Conservation (phyloP, 352 stramenopile genomes). For the Globisporangium apiculatum region DNA sequence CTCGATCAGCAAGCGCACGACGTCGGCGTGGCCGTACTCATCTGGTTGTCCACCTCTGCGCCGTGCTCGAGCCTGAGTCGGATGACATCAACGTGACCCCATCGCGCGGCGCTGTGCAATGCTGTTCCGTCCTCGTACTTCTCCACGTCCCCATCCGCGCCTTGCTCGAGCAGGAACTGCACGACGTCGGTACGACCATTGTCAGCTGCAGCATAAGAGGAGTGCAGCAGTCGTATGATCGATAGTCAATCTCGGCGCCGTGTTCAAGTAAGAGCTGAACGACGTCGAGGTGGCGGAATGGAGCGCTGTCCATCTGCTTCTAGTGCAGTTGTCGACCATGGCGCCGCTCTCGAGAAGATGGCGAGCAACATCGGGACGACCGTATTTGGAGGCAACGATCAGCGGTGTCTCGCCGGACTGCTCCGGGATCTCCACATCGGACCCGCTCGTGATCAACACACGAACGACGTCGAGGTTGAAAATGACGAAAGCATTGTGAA, state of each 20-base stretch:
- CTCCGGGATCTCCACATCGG: no score
- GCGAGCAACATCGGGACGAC: not conserved
- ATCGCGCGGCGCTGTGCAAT: no score
- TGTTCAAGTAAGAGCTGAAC: not conserved
- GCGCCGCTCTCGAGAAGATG: not conserved
- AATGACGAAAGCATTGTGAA: not conserved
- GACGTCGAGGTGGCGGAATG: not conserved
- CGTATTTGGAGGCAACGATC: not conserved
- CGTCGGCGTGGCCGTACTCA: not conserved
- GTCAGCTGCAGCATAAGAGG: no score
- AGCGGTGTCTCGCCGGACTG: not conserved
- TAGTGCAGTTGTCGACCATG: no score
- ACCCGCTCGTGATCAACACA: not conserved
- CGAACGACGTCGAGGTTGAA: not conserved
- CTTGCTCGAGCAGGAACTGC: no score
- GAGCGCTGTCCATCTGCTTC: not conserved
- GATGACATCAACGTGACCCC: no score
- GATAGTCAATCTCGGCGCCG: not conserved
- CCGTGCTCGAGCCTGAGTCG: no score
- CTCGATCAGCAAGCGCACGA: not conserved
- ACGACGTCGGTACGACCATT: no score
- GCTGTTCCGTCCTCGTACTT: no score
- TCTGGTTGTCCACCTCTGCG: no score
- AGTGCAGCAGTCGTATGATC: no score
- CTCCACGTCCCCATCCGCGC: no score